Percentiles rank a stretch among this genome's conserved stretches.
phyloP scores from a whole-genome alignment of 192 early-diverging fungal species.

The Podila epicladia region DNA sequence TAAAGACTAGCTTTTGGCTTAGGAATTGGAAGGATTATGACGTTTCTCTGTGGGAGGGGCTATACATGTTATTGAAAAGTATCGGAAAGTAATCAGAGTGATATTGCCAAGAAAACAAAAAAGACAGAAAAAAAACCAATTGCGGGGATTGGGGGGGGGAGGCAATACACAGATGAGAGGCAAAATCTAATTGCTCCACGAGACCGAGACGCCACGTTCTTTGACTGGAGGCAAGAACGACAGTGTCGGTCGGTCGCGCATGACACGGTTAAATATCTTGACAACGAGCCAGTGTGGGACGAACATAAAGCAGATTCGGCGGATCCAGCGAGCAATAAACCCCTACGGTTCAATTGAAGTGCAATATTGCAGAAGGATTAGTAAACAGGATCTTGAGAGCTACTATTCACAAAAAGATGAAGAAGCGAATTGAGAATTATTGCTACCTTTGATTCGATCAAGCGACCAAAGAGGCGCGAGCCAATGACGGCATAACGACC shows the following conservation, averaged over 20 bases:
- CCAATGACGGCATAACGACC: slow-evolving; percentile 19
- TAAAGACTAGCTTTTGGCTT: too few species aligned
- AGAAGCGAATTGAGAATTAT: not conserved
- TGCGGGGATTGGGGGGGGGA: too few species aligned
- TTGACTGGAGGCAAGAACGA: slow-evolving; percentile 22
- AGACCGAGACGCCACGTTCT: slow-evolving; percentile 15
- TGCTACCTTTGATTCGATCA: slow-evolving; percentile 6
- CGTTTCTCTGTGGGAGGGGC: too few species aligned
- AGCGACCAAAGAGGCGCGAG: slow-evolving; percentile 21
- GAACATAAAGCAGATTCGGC: slow-evolving; percentile 7
- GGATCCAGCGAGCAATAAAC: not conserved
- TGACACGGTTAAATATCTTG: slow-evolving; percentile 5
- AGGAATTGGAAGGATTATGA: too few species aligned
- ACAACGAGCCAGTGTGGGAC: slow-evolving; percentile 12
- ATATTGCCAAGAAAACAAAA: too few species aligned
- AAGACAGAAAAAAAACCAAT: too few species aligned
- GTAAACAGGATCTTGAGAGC: not conserved
- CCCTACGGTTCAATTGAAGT: not conserved
- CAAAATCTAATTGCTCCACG: slow-evolving; percentile 2
- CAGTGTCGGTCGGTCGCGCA: slow-evolving; percentile 29
- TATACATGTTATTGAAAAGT: too few species aligned
- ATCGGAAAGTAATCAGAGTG: too few species aligned
- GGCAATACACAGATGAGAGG: too few species aligned
- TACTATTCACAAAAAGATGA: not conserved
- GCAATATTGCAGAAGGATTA: not conserved